A percentile compares a stretch with the other conserved stretches of the same genome.
These are phyloP conservation scores for Umbelopsis sp. DNA, from an alignment of 192 early-diverging fungal species.

Conservation along the genomic window DNA sequence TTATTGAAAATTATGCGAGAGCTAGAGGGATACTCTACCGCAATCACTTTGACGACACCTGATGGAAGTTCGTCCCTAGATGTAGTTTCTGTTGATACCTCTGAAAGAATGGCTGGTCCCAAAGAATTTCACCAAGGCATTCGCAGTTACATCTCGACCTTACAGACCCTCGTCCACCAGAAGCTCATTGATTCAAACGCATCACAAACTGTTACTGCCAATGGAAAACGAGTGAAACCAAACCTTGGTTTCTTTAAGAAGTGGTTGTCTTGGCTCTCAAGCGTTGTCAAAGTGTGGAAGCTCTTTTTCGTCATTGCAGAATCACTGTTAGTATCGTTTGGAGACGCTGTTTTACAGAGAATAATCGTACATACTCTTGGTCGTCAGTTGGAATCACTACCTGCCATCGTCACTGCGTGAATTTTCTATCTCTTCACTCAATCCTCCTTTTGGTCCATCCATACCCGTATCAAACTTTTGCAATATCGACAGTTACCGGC, in stretches of 20 bases:
- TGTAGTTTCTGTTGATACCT: background rate
- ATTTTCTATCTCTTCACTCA: background rate
- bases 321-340: background rate
- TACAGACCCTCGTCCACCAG: background rate
- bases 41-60: background rate
- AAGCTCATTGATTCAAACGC: background rate
- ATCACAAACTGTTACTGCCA: background rate
- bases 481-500: background rate
- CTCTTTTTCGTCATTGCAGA: constrained; percentile 6
- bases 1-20: background rate
- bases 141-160: background rate
- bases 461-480: background rate
- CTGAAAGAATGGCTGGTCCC: background rate
- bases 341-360: constrained; percentile 1
- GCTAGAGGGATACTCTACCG: background rate
- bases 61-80: background rate
- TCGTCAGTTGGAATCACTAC: constrained; percentile 2
- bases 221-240: background rate
- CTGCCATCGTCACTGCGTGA: background rate
- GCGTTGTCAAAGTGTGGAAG: constrained; percentile 1
- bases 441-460: background rate
- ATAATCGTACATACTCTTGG: constrained; percentile 1
- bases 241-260: background rate
- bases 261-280: constrained; percentile 4
- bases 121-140: background rate